Evolutionary conservation across 108 stramenopile species (phyloP).

Genomic region (Epipyxis sp.): DNA sequence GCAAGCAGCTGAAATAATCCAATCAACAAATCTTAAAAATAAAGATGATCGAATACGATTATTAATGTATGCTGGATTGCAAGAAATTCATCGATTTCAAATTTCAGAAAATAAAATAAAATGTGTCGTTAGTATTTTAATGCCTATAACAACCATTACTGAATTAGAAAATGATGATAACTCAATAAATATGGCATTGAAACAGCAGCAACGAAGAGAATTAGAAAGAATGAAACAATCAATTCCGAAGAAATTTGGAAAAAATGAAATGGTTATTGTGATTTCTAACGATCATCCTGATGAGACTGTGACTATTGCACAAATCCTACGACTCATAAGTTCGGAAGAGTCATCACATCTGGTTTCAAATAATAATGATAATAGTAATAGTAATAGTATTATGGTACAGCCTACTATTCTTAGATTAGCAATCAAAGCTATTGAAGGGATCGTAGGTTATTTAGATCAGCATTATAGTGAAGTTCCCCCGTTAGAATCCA

Average conservation of each 20-base stretch:
- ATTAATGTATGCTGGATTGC: background rate
- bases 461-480: background rate
- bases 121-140: background rate
- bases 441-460: background rate
- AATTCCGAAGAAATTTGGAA: background rate
- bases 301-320: background rate
- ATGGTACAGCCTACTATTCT: background rate
- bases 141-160: background rate
- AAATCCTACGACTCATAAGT: background rate
- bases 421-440: background rate
- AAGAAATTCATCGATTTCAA: background rate
- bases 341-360: background rate
- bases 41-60: background rate
- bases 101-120: background rate
- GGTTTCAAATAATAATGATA: background rate
- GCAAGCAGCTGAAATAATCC: constrained; percentile 1
- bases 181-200: background rate
- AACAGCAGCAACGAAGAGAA: too few relatives aligned
- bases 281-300: background rate
- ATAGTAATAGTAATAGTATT: background rate
- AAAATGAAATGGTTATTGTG: background rate
- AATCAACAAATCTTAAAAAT: background rate
- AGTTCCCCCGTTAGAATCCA: background rate
- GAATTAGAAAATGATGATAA: too few relatives aligned
- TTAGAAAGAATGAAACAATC: too few relatives aligned